These are phyloP conservation scores for Saitoella complicata DNA, from an alignment of 805 yeast species.

Conservation along the genomic window DNA sequence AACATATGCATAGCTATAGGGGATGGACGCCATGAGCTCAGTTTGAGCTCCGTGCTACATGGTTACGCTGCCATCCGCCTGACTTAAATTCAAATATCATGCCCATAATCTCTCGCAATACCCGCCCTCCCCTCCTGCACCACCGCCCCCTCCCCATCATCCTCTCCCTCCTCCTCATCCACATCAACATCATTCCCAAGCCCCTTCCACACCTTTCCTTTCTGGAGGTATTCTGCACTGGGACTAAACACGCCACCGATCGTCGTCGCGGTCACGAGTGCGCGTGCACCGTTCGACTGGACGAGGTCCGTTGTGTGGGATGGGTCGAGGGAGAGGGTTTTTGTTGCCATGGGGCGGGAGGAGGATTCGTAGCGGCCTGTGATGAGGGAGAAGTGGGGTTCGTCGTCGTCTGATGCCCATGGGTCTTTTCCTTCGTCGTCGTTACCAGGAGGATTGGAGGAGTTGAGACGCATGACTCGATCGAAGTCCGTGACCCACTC, in stretches of 20 bases:
- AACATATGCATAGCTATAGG: no score
- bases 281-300: neutral
- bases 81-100: no score
- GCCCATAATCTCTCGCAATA: neutral
- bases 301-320: neutral
- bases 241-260: neutral
- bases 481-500: slow-evolving; percentile 78
- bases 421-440: slow-evolving; percentile 9
- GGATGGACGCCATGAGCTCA: no score
- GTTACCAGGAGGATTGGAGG: no score
- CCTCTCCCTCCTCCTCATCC: neutral
- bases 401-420: slow-evolving; percentile 13
- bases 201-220: neutral
- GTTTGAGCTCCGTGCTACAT: no score
- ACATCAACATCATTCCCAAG: neutral
- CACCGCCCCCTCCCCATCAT: neutral
- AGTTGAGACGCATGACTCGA: slow-evolving; percentile 29
- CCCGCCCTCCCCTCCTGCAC: neutral
- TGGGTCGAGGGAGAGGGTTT: neutral
- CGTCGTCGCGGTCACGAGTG: neutral
- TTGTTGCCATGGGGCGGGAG: neutral
- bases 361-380: neutral
- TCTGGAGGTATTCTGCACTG: neutral
- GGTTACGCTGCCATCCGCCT: no score
- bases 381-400: slow-evolving; percentile 1